These are phyloP conservation scores for Fremontodendron californicum DNA, from an alignment of 345 rosid species.

Conservation along the genomic window DNA sequence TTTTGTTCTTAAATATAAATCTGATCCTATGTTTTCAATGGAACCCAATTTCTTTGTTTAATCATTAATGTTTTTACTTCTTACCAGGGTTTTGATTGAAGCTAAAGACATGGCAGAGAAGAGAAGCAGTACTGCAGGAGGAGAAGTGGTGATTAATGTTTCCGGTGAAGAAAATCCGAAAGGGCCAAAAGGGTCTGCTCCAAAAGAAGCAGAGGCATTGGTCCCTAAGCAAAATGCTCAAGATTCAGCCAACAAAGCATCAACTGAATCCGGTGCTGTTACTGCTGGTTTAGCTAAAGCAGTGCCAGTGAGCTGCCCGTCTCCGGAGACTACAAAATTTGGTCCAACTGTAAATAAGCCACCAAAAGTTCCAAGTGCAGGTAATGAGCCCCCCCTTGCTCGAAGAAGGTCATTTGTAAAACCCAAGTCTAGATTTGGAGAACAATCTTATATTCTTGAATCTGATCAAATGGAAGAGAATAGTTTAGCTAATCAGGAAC, in stretches of 20 bases:
- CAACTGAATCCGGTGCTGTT: slow-evolving; percentile 14
- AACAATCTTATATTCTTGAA: slow-evolving; percentile 43
- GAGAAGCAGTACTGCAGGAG: slow-evolving; percentile 20
- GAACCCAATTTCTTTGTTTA: neutral
- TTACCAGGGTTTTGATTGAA: slow-evolving; percentile 23
- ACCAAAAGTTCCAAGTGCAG: slow-evolving; percentile 43
- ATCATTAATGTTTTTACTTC: neutral
- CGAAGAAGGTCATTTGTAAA: slow-evolving; percentile 54
- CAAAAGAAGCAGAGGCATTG: slow-evolving; percentile 9
- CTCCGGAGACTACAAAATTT: slow-evolving; percentile 52
- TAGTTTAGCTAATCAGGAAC: slow-evolving; percentile 31
- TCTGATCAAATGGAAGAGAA: slow-evolving; percentile 37
- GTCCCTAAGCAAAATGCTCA: slow-evolving; percentile 2
- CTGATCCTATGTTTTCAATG: neutral
- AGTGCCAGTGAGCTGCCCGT: slow-evolving; percentile 26
- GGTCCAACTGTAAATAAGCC: slow-evolving; percentile 49
- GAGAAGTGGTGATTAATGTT: slow-evolving; percentile 55
- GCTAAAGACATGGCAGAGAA: slow-evolving; percentile 39
- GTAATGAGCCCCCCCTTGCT: slow-evolving; percentile 28
- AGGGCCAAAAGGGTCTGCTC: slow-evolving; percentile 29
- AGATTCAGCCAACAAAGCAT: slow-evolving; percentile 10
- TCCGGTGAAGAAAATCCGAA: slow-evolving; percentile 35
- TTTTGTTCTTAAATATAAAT: neutral
- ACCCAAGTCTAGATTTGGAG: slow-evolving; percentile 79
- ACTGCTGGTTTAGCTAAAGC: slow-evolving; percentile 31